phyloP scores from a whole-genome alignment of 148 eudicot genomes.

The Camellia sinensis region DNA sequence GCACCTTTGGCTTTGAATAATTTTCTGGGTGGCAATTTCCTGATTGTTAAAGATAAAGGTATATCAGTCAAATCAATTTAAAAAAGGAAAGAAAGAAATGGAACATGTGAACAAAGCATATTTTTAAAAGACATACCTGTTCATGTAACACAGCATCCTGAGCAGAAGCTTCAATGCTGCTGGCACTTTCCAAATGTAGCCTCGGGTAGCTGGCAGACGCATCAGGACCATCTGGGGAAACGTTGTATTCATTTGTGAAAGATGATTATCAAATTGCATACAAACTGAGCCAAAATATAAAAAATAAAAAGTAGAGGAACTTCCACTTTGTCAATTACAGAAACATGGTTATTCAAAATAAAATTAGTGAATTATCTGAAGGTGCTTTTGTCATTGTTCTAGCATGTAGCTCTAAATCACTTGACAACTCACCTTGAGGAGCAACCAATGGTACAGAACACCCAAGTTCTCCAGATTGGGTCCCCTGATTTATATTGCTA shows the following conservation, averaged over 20 bases:
- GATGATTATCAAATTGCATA: background rate
- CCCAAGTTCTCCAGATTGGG: conserved; percentile 17
- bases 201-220: conserved; percentile 26
- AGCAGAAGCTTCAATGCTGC: conserved; percentile 72
- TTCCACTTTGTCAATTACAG: conserved; percentile 6
- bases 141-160: conserved; percentile 85
- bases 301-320: conserved; percentile 11
- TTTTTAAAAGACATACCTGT: conserved; percentile 51
- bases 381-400: conserved; percentile 15
- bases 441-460: conserved; percentile 20
- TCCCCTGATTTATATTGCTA: conserved; percentile 14
- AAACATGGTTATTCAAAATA: conserved; percentile 11
- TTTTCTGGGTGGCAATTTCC: conserved; percentile 72
- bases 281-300: conserved; percentile 7
- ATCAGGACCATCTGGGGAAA: conserved; percentile 21
- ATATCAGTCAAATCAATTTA: conserved; percentile 19
- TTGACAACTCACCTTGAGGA: conserved; percentile 30
- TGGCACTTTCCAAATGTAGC: conserved; percentile 22
- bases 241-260: background rate
- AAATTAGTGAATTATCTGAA: background rate
- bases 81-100: conserved; percentile 10
- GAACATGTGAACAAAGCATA: conserved; percentile 1
- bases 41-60: conserved; percentile 29
- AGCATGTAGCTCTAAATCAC: conserved; percentile 3
- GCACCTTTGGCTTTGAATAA: conserved; percentile 79